Conservation (phyloP, 1,284 basidiomycete species). For the Moniliophthora roreri region DNA sequence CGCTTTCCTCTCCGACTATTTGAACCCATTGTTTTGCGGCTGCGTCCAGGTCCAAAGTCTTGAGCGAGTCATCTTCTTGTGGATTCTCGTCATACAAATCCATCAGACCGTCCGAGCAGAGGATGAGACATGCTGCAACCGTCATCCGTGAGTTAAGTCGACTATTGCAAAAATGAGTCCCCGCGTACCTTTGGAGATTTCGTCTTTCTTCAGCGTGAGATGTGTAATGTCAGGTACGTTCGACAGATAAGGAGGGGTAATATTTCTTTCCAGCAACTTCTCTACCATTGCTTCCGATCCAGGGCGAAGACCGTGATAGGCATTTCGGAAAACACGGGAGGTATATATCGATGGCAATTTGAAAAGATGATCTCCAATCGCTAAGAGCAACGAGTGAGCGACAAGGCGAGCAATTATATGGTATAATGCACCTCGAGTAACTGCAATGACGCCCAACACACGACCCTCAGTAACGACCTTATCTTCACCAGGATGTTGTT, state of each 20-base stretch:
- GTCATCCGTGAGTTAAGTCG: too few relatives aligned
- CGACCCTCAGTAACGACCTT: constrained; percentile 27
- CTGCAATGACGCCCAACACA: constrained; percentile 32
- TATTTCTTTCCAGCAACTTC: constrained; percentile 21
- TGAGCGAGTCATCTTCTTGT: neutral
- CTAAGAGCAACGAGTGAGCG: constrained; percentile 19
- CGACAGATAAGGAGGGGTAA: constrained; percentile 32
- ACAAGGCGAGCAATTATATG: neutral
- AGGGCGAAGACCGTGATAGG: constrained; percentile 23
- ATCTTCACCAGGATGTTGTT: constrained; percentile 33
- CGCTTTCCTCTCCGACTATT: neutral
- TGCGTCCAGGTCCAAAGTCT: neutral
- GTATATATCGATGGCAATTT: constrained; percentile 34
- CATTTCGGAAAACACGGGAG: constrained; percentile 29
- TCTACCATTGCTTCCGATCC: constrained; percentile 10
- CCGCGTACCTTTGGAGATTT: neutral
- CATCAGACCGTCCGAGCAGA: constrained; percentile 23
- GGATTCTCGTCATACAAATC: constrained; percentile 17
- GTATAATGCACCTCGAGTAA: constrained; percentile 31
- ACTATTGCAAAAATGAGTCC: too few relatives aligned
- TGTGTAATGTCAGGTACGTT: constrained; percentile 28
- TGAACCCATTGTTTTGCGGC: neutral
- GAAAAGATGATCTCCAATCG: constrained; percentile 35
- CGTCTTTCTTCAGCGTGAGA: constrained; percentile 10
- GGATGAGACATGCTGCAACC: constrained; percentile 14